Conservation (phyloP, 1,139 yeast genomes). For the Debaryomyces udenii region DNA sequence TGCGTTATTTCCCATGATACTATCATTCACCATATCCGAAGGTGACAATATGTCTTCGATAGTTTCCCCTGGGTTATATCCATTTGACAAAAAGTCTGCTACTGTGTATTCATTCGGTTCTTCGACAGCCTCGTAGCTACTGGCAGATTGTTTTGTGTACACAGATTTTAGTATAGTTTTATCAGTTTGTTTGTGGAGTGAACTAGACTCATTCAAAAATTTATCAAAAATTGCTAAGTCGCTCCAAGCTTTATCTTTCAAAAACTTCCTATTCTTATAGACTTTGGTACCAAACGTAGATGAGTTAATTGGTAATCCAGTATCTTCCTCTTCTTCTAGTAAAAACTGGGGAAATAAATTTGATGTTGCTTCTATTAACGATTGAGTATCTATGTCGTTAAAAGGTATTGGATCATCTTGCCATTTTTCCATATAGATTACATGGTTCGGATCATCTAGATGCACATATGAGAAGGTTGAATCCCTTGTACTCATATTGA, state of each 20-base stretch:
- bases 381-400: conserved; percentile 46
- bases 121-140: conserved; percentile 16
- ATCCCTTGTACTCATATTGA: conserved; percentile 21
- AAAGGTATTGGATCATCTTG: conserved; percentile 43
- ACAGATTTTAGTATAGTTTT: conserved; percentile 37
- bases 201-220: conserved; percentile 28
- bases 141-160: conserved; percentile 19
- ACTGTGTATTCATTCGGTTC: conserved; percentile 22
- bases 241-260: conserved; percentile 40
- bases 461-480: conserved; percentile 40
- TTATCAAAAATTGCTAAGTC: conserved; percentile 37
- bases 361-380: conserved; percentile 41
- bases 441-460: conserved; percentile 43
- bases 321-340: conserved; percentile 48
- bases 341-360: conserved; percentile 39
- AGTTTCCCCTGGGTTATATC: conserved; percentile 23
- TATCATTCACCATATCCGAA: conserved; percentile 32
- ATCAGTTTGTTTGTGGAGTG: conserved; percentile 27
- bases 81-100: conserved; percentile 43
- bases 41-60: conserved; percentile 18
- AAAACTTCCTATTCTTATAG: conserved; percentile 35
- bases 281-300: conserved; percentile 44
- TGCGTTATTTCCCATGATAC: conserved; percentile 25
- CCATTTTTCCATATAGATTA: conserved; percentile 48
- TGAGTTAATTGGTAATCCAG: conserved; percentile 39